Conservation (phyloP, 1,284 basidiomycete genomes). For the Cystobasidiaceae sp. region DNA sequence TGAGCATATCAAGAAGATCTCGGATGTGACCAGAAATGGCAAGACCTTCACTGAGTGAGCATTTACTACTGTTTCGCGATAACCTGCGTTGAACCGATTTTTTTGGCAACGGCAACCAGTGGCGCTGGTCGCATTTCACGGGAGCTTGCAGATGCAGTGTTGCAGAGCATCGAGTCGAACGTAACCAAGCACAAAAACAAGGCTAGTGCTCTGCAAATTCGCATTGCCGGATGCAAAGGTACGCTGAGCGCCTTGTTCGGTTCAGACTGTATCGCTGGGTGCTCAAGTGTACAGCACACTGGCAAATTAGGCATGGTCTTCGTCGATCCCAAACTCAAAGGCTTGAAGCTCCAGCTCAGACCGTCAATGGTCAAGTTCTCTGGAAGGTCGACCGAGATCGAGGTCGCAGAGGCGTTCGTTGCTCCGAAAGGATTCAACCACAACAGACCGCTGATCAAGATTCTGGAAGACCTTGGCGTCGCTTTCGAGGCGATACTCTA, state of each 20-base stretch:
- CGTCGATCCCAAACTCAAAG: not conserved
- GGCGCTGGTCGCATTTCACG: not conserved
- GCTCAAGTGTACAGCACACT: not conserved
- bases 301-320: constrained; percentile 2
- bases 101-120: not conserved
- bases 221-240: not conserved
- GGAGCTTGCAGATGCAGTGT: not conserved
- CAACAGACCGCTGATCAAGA: not conserved
- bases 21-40: not conserved
- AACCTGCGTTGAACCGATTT: not conserved
- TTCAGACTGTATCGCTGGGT: too few species aligned
- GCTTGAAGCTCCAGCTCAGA: not conserved
- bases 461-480: not conserved
- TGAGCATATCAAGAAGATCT: not conserved
- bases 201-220: not conserved
- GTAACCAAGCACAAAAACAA: too few species aligned
- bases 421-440: not conserved
- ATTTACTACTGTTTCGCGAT: too few species aligned
- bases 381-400: not conserved
- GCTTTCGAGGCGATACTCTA: not conserved
- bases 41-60: not conserved
- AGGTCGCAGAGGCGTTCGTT: not conserved
- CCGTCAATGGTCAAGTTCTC: not conserved
- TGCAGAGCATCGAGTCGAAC: not conserved
- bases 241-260: not conserved